Evolutionary conservation across 2,329 filamentous ascomycete genomes (phyloP), one percentile per base, ranked within the genome.

Genomic region (Fonsecaea pugnacius): DNA sequence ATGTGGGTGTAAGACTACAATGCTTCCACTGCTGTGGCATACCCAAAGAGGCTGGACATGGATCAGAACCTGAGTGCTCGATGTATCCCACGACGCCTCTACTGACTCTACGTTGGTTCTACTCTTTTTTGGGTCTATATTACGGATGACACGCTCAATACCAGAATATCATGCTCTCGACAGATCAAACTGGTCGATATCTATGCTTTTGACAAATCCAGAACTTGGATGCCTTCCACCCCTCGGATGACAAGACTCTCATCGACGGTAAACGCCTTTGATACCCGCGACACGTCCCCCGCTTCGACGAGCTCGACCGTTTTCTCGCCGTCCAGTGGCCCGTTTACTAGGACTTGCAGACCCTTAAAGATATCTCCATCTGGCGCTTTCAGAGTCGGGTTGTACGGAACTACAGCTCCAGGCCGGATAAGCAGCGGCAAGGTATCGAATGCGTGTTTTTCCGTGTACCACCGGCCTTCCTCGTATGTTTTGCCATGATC

Each of bases 361-460:
- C 63, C 63, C 6, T 38, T 54, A n/a, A 35, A 10, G 24, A 60
- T 18, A 27, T 60, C 82, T 83, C 85, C 91, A 91, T 60, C 58
- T 1, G 58, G 58, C 7, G 30, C 24, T 7, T n/a, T 88, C 88
- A 70, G 88, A 83, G 24, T 91, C 9, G 81, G 81, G 35, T 55
- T 63, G 32, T 60, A 48, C 6, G 67, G 51, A 14, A 70, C 61
- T 3, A 84, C 69, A 0, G 82, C 82, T 58, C 82, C 81, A 67
- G 85, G 84, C 3, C 86, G 78, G 32, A 88, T 80, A 43, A 87
- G 83, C 2, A 88, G 74, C 2, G 86, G 86, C 66, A 88, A 72
- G 0, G 82, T 85, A 52, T 82, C 82, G 68, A 88, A 88, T 2
- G 76, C 79, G 68, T 88, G 86, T 61, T 75, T 84, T 76, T 88